Base-by-base conservation (phyloP, 139 green algal genomes). In the Tetradesmus lagerheimii region DNA sequence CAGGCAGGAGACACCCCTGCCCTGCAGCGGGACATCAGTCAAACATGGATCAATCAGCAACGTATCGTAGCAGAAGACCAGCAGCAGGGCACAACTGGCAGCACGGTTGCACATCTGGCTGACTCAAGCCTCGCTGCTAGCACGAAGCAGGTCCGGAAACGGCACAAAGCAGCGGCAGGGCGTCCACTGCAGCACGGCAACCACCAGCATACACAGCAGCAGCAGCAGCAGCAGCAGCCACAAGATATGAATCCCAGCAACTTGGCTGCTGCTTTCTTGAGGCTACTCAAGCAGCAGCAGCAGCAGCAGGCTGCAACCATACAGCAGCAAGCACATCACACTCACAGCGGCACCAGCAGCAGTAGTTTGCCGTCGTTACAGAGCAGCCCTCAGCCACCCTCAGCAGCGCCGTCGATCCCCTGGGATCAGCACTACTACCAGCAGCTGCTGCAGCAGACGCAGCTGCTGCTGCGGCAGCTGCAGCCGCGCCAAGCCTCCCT, bases 401-500 rank as follows among this genome's bases (percentile, higher is more conserved):
- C 57, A 83, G 77, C 79, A 62, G 47, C 20, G 66, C 66, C 25
- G 15, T 50, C 81, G 77, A 15, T 14, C 62, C 9, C 9, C 64
- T 37, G 57, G 18, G 34, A 50, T 79, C 23, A 78, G 38, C 20
- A 20, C 5, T 27, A 81, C 18, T 80, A 80, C 11, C 50, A 80
- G 29, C 45, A 76, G 34, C 71, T 83, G 43, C n/a, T 83, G 71
- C 67, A 89, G 71, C 67, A 87, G 2, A 77, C 82, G 25, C 82
- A 87, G 35, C 31, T 41, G 16, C 34, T n/a, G 29, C 18, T 78
- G 23, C 82, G 27, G 82, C 53, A 87, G 57, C 57, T 79, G 57
- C 82, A 31, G n/a, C 85, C 85, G 43, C 71, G 53, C 15, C 66
- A 89, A 37, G 41, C 66, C 31, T 83, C 85, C 23, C 71, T 83